Evolutionary conservation across 2,329 filamentous ascomycete genomes (phyloP), one percentile per base, ranked within the genome.

Genomic region (Penicillium polonicum): DNA sequence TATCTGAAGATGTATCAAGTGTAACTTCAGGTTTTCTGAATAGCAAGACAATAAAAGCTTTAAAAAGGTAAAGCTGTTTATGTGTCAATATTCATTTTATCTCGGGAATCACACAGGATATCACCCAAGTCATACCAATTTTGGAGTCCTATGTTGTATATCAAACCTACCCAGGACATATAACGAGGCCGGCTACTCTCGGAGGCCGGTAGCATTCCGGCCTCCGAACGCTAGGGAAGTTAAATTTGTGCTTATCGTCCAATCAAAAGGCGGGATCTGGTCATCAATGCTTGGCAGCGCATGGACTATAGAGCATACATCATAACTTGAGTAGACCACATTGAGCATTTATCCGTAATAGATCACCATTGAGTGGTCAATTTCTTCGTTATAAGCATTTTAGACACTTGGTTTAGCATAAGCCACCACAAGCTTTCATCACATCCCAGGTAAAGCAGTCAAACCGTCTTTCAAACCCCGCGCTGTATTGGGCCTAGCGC

Each of bases 151-250:
- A 56, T 31, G 4, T 31, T 31, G 10, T 31, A 12, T 56, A 56
- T 52, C 46, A 44, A 52, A 52, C 7, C 23, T 12, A 5, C 46
- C 53, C 5, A 15, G 29, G 19, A 21, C 29, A 52, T 43, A 53
- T 17, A 54, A 54, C 7, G n/a, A 48, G 61, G 53, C 60, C 71
- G 71, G 72, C 57, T 72, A 72, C 62, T 65, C 45, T 55, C 72
- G 72, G 72, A 76, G 74, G 74, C 74, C 74, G 74, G 74, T 60
- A 65, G 60, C 67, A 75, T 75, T 75, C 74, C 74, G 75, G 74
- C 74, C 74, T 75, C 68, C 57, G 68, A 60, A 62, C 63, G 62
- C 68, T 68, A 67, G 56, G 39, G 64, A 68, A 69, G 62, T 55
- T 58, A 63, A 72, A 57, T 44, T 44, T 21, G 33, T 29, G 19